Evolutionary conservation across 2,329 filamentous ascomycete genomes (phyloP).

Genomic region (Pseudomassariella vexata): DNA sequence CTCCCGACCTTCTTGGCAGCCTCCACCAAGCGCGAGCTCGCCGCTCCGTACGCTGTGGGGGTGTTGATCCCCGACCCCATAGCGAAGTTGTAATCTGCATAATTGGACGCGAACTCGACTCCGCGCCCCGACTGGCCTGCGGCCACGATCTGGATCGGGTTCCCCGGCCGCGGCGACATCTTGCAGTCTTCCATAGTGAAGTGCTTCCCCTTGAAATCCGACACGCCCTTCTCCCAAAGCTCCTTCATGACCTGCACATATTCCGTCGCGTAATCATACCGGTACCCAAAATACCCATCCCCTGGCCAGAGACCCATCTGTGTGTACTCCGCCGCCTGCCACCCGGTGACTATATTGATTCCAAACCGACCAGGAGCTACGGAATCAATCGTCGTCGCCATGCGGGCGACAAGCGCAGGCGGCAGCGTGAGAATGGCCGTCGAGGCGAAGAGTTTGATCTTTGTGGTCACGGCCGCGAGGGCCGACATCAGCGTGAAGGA

Average conservation of each 20-base stretch:
- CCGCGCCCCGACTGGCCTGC: conserved; percentile 26
- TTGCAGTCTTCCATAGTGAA: conserved; percentile 28
- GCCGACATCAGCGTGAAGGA: conserved; percentile 27
- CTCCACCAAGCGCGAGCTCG: conserved; percentile 21
- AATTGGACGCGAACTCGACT: conserved; percentile 24
- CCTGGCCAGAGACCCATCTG: conserved; percentile 28
- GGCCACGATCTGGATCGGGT: conserved; percentile 23
- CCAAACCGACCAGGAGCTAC: conserved; percentile 25
- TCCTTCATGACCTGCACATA: conserved; percentile 27
- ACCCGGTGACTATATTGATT: conserved; percentile 27
- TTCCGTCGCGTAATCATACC: conserved; percentile 27
- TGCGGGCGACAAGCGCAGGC: conserved; percentile 22
- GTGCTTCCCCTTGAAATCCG: conserved; percentile 25
- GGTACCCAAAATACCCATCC: conserved; percentile 19
- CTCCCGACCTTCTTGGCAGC: conserved; percentile 19
- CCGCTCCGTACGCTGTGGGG: conserved; percentile 17
- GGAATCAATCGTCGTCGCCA: conserved; percentile 24
- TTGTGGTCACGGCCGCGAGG: conserved; percentile 24
- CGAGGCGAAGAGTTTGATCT: conserved; percentile 26
- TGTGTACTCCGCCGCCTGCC: conserved; percentile 25
- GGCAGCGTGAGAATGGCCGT: conserved; percentile 24
- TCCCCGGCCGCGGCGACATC: conserved; percentile 16
- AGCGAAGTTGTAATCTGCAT: conserved; percentile 26
- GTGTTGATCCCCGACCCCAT: conserved; percentile 25
- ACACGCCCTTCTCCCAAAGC: conserved; percentile 23